These are phyloP conservation scores for Circinella umbellata DNA, from an alignment of 371 early-diverging fungal species.

Conservation along the genomic window DNA sequence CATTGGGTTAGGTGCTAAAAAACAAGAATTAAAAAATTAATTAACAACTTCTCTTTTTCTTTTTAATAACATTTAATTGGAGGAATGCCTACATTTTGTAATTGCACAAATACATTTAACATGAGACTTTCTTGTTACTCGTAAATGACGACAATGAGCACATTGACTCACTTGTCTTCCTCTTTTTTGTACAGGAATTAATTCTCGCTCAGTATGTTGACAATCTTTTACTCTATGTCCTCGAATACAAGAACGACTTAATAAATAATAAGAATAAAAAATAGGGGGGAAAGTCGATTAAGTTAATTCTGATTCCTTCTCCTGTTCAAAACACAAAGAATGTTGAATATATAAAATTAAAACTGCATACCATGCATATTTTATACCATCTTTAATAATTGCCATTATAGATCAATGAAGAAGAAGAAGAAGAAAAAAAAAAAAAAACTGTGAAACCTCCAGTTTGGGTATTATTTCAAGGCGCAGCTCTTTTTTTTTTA, in stretches of 20 bases:
- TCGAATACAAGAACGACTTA: slow-evolving; percentile 1
- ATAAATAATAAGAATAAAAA: not conserved
- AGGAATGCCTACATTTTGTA: not conserved
- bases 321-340: not conserved
- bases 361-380: slow-evolving; percentile 6
- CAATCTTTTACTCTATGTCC: slow-evolving; percentile 2
- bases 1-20: not conserved
- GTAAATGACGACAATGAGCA: slow-evolving; percentile 4
- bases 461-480: not conserved
- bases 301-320: no score
- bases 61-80: no score
- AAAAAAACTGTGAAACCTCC: not conserved
- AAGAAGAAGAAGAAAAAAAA: not conserved
- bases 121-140: slow-evolving; percentile 7
- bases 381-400: slow-evolving; percentile 2
- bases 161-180: slow-evolving; percentile 5
- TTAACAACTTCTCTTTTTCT: no score
- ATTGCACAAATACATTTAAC: slow-evolving; percentile 5
- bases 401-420: not conserved
- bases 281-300: not conserved
- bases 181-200: slow-evolving; percentile 1
- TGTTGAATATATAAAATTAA: not conserved
- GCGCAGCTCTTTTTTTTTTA: not conserved
- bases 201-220: not conserved
- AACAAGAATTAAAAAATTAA: not conserved